A percentile compares a stretch with the other conserved stretches of the same genome.
Conservation (phyloP, 371 early-diverging fungal species). For the Umbelopsis sp. region DNA sequence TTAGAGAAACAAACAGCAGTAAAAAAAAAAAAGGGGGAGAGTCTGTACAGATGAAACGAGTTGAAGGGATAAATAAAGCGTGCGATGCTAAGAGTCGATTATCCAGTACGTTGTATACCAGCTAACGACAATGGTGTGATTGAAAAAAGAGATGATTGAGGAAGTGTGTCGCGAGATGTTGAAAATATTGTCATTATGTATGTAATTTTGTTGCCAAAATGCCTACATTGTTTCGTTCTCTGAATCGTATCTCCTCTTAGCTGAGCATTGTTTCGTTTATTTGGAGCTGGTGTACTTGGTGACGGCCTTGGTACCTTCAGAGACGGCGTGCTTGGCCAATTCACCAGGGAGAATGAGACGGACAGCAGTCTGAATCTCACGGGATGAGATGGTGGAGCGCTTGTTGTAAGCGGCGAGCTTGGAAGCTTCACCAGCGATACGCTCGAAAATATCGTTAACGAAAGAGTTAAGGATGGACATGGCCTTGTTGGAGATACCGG, state of each 20-base stretch:
- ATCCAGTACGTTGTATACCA: constrained; percentile 1
- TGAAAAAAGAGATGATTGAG: not conserved
- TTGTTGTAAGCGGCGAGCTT: constrained; percentile 95
- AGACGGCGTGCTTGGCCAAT: constrained; percentile 97
- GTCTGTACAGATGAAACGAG: constrained; percentile 19
- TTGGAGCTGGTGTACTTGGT: constrained; percentile 94
- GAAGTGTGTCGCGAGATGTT: constrained; percentile 11
- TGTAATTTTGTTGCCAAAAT: constrained; percentile 3
- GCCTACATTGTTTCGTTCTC: not conserved
- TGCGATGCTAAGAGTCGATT: constrained; percentile 3
- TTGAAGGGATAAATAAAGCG: constrained; percentile 18
- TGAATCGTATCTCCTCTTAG: not conserved
- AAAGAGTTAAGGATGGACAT: constrained; percentile 98
- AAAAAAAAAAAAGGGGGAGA: constrained; percentile 15
- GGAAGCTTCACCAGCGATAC: constrained; percentile 89
- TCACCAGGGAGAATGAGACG: constrained; percentile 96
- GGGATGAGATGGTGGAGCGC: constrained; percentile 93
- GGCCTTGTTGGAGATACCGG: constrained; percentile 98
- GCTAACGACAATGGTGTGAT: constrained; percentile 1
- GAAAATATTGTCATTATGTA: not conserved
- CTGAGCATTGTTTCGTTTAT: constrained; percentile 35
- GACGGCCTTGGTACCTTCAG: constrained; percentile 98
- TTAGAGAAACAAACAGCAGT: constrained; percentile 19
- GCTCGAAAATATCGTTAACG: constrained; percentile 97
- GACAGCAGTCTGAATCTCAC: constrained; percentile 95